Percentiles rank a stretch among this genome's conserved stretches.
Evolutionary conservation across 495 filamentous ascomycete species (phyloP).

Genomic region (Hypoxylon perforatum): DNA sequence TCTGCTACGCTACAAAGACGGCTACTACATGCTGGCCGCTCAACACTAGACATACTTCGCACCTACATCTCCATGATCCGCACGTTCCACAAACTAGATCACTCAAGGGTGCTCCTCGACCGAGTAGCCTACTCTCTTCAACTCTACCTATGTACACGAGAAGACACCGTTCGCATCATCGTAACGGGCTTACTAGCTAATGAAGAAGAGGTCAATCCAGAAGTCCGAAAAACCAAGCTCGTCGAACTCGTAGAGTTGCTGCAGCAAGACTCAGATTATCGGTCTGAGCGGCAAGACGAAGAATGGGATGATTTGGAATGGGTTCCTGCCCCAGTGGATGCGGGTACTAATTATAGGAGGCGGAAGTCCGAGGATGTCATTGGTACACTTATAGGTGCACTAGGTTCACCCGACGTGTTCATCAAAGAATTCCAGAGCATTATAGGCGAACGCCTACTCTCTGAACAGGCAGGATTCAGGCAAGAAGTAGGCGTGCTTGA

Average conservation of each 20-base stretch:
- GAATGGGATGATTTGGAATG: slow-evolving; percentile 91
- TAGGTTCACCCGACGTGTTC: slow-evolving; percentile 87
- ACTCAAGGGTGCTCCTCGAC: slow-evolving; percentile 89
- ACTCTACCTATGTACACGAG: slow-evolving; percentile 88
- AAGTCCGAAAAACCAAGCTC: slow-evolving; percentile 59
- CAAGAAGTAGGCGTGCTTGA: slow-evolving; percentile 83
- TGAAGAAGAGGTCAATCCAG: slow-evolving; percentile 61
- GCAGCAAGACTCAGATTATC: slow-evolving; percentile 63
- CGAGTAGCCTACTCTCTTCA: slow-evolving; percentile 86
- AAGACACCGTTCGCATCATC: slow-evolving; percentile 89
- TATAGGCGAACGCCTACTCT: slow-evolving; percentile 82
- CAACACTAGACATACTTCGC: slow-evolving; percentile 87
- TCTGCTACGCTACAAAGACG: slow-evolving; percentile 72
- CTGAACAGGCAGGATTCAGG: slow-evolving; percentile 73
- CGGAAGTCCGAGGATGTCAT: slow-evolving; percentile 93
- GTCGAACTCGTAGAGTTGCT: slow-evolving; percentile 82
- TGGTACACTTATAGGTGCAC: slow-evolving; percentile 84
- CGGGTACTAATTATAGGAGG: slow-evolving; percentile 88
- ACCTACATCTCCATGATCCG: slow-evolving; percentile 94
- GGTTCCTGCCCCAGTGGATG: slow-evolving; percentile 92
- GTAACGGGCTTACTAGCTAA: slow-evolving; percentile 86
- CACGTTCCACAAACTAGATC: slow-evolving; percentile 87
- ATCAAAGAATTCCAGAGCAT: slow-evolving; percentile 92
- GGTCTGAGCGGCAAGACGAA: slow-evolving; percentile 58
- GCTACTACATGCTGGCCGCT: slow-evolving; percentile 86